phyloP scores from a whole-genome alignment of 2,329 filamentous ascomycete species.

The Cryphonectria japonica region DNA sequence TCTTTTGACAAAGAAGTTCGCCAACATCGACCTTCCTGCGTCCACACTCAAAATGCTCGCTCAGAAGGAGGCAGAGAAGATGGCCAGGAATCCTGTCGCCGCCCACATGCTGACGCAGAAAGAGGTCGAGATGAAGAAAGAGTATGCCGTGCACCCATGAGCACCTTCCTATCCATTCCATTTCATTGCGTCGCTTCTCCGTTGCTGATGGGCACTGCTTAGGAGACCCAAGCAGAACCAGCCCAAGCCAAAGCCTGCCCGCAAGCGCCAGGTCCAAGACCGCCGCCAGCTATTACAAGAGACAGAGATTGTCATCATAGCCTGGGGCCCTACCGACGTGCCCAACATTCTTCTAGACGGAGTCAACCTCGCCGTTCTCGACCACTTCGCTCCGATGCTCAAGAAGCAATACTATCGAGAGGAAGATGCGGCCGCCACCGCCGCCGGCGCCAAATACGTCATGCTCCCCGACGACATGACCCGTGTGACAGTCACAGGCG shows the following conservation, averaged over 20 bases:
- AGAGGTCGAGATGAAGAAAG: neutral
- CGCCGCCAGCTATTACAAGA: neutral
- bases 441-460: neutral
- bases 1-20: neutral
- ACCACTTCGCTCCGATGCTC: neutral
- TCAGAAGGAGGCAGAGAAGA: neutral
- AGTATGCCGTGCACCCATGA: neutral
- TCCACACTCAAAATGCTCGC: neutral
- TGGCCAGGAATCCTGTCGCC: neutral
- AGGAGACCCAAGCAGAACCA: neutral
- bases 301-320: neutral
- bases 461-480: neutral
- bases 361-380: neutral
- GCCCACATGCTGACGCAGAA: neutral
- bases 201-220: neutral
- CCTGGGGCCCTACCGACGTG: neutral
- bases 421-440: neutral
- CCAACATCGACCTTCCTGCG: neutral
- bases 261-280: neutral
- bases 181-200: neutral
- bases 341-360: neutral
- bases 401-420: neutral
- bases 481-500: neutral
- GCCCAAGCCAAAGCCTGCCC: neutral
- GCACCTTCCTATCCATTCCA: neutral